Evolutionary conservation across 2,329 filamentous ascomycete genomes (phyloP).

Genomic region (Pseudogymnoascus sp.): DNA sequence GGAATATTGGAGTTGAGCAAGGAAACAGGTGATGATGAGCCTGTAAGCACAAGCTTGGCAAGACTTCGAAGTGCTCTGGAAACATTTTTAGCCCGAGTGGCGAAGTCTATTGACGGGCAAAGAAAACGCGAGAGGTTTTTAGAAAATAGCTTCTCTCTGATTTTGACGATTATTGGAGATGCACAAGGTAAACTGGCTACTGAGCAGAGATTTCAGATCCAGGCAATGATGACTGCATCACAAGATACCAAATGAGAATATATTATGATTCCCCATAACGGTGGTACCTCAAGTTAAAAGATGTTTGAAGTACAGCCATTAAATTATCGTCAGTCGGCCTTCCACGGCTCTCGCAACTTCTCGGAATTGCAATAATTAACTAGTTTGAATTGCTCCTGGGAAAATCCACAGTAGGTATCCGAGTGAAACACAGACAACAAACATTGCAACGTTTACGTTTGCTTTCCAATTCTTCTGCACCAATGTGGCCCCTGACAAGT

Average conservation of each 20-base stretch:
- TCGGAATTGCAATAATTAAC: not conserved
- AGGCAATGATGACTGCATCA: not conserved
- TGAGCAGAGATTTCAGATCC: conserved; percentile 53
- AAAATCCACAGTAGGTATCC: not conserved
- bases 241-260: conserved; percentile 3
- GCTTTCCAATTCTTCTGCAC: not conserved
- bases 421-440: not conserved
- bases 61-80: conserved; percentile 77
- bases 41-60: conserved; percentile 71
- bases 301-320: not conserved
- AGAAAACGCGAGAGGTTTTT: conserved; percentile 81
- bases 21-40: conserved; percentile 92
- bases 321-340: not conserved
- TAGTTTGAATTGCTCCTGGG: not conserved
- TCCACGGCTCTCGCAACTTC: not conserved
- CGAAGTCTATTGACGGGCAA: conserved; percentile 67
- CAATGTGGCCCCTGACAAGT: not conserved
- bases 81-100: conserved; percentile 69
- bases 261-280: not conserved
- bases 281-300: not conserved
- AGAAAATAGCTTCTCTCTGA: conserved; percentile 90
- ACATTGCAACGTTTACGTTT: not conserved
- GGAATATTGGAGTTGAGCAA: conserved; percentile 74
- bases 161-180: conserved; percentile 87
- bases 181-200: conserved; percentile 62